These are phyloP conservation scores for Agarophyton chilense DNA, from an alignment of 23 red algal genomes.

Conservation along the genomic window DNA sequence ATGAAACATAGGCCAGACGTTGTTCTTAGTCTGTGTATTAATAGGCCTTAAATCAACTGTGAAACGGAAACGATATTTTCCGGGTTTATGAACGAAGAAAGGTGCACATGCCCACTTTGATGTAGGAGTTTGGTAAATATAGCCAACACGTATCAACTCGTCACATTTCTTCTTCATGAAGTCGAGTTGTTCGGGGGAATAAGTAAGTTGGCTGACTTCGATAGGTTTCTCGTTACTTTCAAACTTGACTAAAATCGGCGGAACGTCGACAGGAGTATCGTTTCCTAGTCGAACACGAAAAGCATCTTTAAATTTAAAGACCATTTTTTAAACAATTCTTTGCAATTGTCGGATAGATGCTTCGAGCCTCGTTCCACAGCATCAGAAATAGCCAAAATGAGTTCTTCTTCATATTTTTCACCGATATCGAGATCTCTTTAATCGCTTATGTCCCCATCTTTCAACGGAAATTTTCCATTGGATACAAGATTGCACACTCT, in stretches of 20 bases:
- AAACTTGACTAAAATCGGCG: background rate
- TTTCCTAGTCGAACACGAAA: constrained; percentile 24
- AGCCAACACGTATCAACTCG: constrained; percentile 2
- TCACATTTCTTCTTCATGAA: constrained; percentile 11
- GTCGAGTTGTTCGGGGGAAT: background rate
- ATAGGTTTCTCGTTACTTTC: background rate
- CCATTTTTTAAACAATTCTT: background rate
- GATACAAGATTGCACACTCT: background rate
- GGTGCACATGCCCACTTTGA: constrained; percentile 44
- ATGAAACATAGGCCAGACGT: constrained; percentile 37
- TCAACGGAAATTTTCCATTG: constrained; percentile 36
- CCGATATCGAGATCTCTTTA: constrained; percentile 37
- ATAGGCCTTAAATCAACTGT: constrained; percentile 30
- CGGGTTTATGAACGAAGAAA: constrained; percentile 37
- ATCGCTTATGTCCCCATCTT: constrained; percentile 21
- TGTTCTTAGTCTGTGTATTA: no score
- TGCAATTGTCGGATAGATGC: background rate
- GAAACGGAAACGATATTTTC: constrained; percentile 17
- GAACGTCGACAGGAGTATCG: constrained; percentile 23
- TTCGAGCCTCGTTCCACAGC: background rate
- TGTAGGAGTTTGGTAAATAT: constrained; percentile 12
- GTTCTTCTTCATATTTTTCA: background rate
- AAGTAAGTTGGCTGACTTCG: background rate
- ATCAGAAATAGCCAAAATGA: background rate
- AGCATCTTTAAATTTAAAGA: background rate